Evolutionary conservation across 768 basidiomycete species (phyloP).

Genomic region (Tylopilus balloui): DNA sequence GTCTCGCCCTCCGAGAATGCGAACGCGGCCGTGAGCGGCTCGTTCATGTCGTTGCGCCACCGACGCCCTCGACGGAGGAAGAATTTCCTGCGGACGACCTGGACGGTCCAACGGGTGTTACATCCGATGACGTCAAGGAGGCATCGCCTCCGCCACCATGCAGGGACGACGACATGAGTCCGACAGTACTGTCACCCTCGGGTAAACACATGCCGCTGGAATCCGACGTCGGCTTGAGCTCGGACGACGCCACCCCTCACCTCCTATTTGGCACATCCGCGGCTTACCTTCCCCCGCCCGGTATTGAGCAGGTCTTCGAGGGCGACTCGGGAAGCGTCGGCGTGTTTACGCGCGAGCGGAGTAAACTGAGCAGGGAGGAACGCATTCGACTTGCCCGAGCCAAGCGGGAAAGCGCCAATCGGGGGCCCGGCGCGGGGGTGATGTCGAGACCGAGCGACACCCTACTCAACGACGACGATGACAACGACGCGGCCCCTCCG

Average conservation of each 20-base stretch:
- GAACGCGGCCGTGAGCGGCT: slow-evolving; percentile 72
- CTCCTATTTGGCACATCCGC: slow-evolving; percentile 49
- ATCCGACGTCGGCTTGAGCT: background rate
- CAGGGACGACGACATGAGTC: slow-evolving; percentile 1
- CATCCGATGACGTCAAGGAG: background rate
- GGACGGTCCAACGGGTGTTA: no score
- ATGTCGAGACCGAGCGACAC: background rate
- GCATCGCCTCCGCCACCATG: background rate
- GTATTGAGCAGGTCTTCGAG: slow-evolving; percentile 83
- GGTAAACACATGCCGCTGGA: slow-evolving; percentile 17
- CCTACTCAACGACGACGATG: slow-evolving; percentile 5
- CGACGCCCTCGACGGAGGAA: slow-evolving; percentile 38
- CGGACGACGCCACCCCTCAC: slow-evolving; percentile 56
- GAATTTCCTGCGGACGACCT: slow-evolving; percentile 3
- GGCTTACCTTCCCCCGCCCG: slow-evolving; percentile 55
- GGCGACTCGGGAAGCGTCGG: slow-evolving; percentile 42
- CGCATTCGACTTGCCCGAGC: slow-evolving; percentile 59
- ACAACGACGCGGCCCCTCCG: slow-evolving; percentile 4
- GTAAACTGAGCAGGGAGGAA: slow-evolving; percentile 70
- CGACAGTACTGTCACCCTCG: slow-evolving; percentile 17
- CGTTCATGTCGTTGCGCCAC: slow-evolving; percentile 51
- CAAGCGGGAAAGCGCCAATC: slow-evolving; percentile 34
- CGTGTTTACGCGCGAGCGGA: slow-evolving; percentile 50
- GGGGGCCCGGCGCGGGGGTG: background rate
- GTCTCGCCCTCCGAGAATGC: slow-evolving; percentile 74